Evolutionary conservation across 1,284 basidiomycete genomes (phyloP).

Genomic region (Xerocomus amazonicus): DNA sequence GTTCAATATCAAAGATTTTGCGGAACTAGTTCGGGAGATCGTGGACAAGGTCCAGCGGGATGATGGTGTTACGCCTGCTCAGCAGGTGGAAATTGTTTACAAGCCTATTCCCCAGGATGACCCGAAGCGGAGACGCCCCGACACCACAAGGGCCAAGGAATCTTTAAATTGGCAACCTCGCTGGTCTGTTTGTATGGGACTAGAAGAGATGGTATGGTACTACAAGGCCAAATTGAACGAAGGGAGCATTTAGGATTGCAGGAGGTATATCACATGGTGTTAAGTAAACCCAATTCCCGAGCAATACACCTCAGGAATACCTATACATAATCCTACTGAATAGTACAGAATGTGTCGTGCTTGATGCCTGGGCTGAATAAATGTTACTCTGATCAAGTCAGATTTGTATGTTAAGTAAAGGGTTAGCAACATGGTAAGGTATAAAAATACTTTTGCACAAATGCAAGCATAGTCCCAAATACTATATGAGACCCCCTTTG

Average conservation of each 20-base stretch:
- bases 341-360: conserved; percentile 16
- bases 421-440: conserved; percentile 8
- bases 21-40: conserved; percentile 82
- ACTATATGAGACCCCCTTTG: conserved; percentile 12
- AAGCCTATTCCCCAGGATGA: conserved; percentile 90
- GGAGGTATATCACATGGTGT: not conserved
- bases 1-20: conserved; percentile 91
- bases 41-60: conserved; percentile 87
- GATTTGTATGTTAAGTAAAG: conserved; percentile 11
- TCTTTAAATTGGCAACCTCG: conserved; percentile 89
- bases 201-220: conserved; percentile 91
- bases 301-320: conserved; percentile 3
- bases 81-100: conserved; percentile 73
- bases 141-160: conserved; percentile 87
- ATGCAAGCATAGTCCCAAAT: not conserved
- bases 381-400: conserved; percentile 2
- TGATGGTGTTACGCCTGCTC: conserved; percentile 58
- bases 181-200: conserved; percentile 87
- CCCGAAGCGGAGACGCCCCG: conserved; percentile 89
- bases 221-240: conserved; percentile 86
- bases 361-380: conserved; percentile 7
- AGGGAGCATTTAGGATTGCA: conserved; percentile 55
- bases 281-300: not conserved
- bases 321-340: conserved; percentile 12
- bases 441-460: conserved; percentile 15